Percentiles rank a stretch among this genome's conserved stretches.
phyloP scores from a whole-genome alignment of 2,329 filamentous ascomycete species.

The Acrocalymma vagum region DNA sequence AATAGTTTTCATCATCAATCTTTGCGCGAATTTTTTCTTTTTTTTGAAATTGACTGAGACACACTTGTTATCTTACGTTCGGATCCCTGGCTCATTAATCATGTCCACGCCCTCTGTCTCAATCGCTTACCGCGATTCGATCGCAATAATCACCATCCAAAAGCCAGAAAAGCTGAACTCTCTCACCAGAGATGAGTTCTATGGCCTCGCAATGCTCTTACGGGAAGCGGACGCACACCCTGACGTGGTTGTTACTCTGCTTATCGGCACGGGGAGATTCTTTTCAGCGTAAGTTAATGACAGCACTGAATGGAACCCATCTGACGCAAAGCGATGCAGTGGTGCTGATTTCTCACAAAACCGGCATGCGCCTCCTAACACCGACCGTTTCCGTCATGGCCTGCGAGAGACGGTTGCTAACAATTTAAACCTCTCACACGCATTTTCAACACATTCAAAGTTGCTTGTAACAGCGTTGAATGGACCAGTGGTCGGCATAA shows the following conservation, averaged over 20 bases:
- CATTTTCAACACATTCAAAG: slow-evolving; percentile 94
- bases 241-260: slow-evolving; percentile 83
- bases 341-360: slow-evolving; percentile 79
- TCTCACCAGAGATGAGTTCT: slow-evolving; percentile 76
- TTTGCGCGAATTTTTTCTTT: no score
- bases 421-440: slow-evolving; percentile 89
- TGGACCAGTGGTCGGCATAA: slow-evolving; percentile 88
- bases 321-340: slow-evolving; percentile 53
- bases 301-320: background rate
- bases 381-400: slow-evolving; percentile 58
- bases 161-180: slow-evolving; percentile 89
- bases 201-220: slow-evolving; percentile 75
- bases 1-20: no score
- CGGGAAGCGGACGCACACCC: slow-evolving; percentile 80
- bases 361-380: slow-evolving; percentile 45
- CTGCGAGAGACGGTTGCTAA: slow-evolving; percentile 78
- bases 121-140: slow-evolving; percentile 70
- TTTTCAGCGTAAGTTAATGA: slow-evolving; percentile 80
- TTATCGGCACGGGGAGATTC: slow-evolving; percentile 80
- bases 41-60: no score
- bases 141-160: slow-evolving; percentile 88
- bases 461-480: slow-evolving; percentile 92
- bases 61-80: no score
- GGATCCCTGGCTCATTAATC: no score
- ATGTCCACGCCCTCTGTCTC: slow-evolving; percentile 61